Conservation (phyloP, 2,329 filamentous ascomycete species). For the Pseudocercospora fijiensis region DNA sequence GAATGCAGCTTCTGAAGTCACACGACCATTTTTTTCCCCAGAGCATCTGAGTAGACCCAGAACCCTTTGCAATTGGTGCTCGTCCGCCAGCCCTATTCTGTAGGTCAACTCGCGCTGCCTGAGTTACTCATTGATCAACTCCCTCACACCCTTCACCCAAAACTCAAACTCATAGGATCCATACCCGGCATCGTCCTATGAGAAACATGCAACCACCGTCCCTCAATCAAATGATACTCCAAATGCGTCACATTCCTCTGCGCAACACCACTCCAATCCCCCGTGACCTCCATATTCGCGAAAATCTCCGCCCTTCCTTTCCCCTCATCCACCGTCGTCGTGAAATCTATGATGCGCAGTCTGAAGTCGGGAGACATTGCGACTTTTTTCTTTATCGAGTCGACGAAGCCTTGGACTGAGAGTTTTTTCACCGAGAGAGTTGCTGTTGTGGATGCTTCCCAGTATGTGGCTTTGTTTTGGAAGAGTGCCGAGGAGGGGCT, state of each 20-base stretch:
- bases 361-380: conserved; percentile 11
- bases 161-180: conserved; percentile 11
- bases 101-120: not conserved
- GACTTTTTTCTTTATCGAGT: conserved; percentile 7
- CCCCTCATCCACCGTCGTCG: conserved; percentile 14
- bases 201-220: conserved; percentile 15
- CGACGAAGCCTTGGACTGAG: conserved; percentile 14
- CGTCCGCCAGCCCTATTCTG: too few species aligned
- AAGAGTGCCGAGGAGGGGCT: conserved; percentile 9
- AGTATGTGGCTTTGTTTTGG: conserved; percentile 17
- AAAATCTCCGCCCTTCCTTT: conserved; percentile 15
- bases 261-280: conserved; percentile 11
- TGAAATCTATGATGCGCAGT: conserved; percentile 16
- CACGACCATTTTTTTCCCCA: too few species aligned
- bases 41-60: not conserved
- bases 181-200: conserved; percentile 20
- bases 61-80: too few species aligned
- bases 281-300: conserved; percentile 18
- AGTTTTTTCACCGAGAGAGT: conserved; percentile 7
- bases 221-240: conserved; percentile 19
- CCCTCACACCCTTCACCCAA: not conserved
- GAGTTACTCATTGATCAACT: not conserved
- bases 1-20: too few species aligned
- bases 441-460: conserved; percentile 14
- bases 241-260: conserved; percentile 17